Percentiles rank a stretch among this genome's conserved stretches.
Evolutionary conservation across 257 asterid species (phyloP).

Genomic region (Ophiorrhiza pumila): DNA sequence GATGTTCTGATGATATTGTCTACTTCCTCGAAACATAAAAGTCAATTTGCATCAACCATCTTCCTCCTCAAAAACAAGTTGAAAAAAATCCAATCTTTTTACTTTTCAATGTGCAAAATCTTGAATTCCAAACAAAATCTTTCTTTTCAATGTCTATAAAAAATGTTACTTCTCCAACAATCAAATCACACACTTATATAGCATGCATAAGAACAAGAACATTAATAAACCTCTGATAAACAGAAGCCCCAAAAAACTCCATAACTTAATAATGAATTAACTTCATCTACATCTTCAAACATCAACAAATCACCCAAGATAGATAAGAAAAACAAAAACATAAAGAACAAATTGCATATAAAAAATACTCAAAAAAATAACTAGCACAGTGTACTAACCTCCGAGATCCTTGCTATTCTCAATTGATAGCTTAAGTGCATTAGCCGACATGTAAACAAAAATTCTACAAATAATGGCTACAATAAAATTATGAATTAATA

Average conservation of each 20-base stretch:
- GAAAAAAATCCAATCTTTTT: background rate
- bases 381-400: too few relatives aligned
- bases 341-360: background rate
- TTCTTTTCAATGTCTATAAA: background rate
- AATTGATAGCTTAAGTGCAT: too few relatives aligned
- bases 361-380: background rate
- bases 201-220: background rate
- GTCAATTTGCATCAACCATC: background rate
- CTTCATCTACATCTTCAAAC: background rate
- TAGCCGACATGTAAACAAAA: too few relatives aligned
- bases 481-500: too few relatives aligned
- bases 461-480: too few relatives aligned
- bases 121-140: background rate
- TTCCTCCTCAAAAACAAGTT: background rate
- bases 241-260: constrained; percentile 7
- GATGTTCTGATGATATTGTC: background rate
- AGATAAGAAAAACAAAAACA: background rate
- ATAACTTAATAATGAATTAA: constrained; percentile 2
- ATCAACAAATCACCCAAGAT: background rate
- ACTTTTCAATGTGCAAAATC: background rate
- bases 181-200: background rate
- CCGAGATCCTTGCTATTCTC: too few relatives aligned
- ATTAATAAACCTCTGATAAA: background rate
- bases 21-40: background rate
- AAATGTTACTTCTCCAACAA: background rate